Percentiles rank a stretch among this genome's conserved stretches.
Conservation (phyloP, 345 rosid species). For the Lepidium didymum region DNA sequence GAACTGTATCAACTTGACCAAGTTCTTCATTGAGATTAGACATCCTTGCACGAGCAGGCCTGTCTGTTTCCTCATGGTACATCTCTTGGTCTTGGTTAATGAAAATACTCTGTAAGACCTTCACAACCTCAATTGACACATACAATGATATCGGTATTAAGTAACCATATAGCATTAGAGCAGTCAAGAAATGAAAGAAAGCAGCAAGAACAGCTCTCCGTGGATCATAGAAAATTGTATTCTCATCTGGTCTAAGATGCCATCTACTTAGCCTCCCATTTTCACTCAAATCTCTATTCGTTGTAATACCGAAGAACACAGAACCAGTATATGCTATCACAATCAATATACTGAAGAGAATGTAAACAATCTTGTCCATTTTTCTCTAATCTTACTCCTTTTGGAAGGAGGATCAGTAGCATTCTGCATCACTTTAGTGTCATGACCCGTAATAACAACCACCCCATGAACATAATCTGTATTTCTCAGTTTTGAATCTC, state of each 20-base stretch:
- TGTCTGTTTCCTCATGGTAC: constrained; percentile 59
- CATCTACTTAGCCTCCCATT: constrained; percentile 50
- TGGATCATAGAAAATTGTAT: constrained; percentile 60
- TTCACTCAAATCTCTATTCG: constrained; percentile 42
- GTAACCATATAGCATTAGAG: constrained; percentile 85
- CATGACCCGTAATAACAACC: constrained; percentile 87
- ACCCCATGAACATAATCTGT: constrained; percentile 63
- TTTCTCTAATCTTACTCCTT: constrained; percentile 75
- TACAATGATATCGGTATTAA: constrained; percentile 88
- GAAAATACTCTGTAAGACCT: constrained; percentile 83
- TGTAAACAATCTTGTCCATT: constrained; percentile 83
- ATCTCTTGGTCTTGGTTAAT: constrained; percentile 75
- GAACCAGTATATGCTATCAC: constrained; percentile 67
- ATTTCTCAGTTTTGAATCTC: constrained; percentile 78
- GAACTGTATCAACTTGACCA: constrained; percentile 71
- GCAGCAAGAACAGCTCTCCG: constrained; percentile 46
- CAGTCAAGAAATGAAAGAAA: constrained; percentile 82
- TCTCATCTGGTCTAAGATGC: constrained; percentile 69
- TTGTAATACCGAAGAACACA: constrained; percentile 49
- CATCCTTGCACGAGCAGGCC: constrained; percentile 74
- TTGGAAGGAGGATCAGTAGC: constrained; percentile 80
- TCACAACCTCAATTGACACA: constrained; percentile 77
- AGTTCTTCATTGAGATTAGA: constrained; percentile 95
- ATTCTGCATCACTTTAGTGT: constrained; percentile 95
- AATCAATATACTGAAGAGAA: constrained; percentile 70